Conservation (phyloP, 305 asterid genomes). For the Solanum aculeatissimum region DNA sequence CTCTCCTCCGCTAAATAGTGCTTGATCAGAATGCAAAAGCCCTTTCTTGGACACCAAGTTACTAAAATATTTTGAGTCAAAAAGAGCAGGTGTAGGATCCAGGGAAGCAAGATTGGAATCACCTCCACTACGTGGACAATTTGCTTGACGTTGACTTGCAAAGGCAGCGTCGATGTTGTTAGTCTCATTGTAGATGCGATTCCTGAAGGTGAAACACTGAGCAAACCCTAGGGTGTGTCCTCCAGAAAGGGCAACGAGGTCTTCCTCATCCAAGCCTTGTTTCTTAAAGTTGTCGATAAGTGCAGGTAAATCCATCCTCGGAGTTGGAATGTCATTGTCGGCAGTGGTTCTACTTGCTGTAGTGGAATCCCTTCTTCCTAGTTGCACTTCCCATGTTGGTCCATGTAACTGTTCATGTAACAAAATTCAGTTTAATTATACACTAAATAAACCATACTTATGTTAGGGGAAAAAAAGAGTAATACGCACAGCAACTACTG, state of each 20-base stretch:
- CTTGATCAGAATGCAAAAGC: slow-evolving; percentile 62
- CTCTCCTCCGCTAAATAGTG: slow-evolving; percentile 35
- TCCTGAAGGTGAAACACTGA: slow-evolving; percentile 45
- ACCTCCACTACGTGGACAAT: slow-evolving; percentile 50
- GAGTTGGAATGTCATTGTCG: slow-evolving; percentile 15
- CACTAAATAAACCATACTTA: background rate
- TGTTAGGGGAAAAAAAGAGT: background rate
- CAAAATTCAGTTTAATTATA: background rate
- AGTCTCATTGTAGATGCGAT: slow-evolving; percentile 46
- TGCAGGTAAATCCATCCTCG: slow-evolving; percentile 10
- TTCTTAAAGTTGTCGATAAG: too few relatives aligned
- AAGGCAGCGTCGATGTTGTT: slow-evolving; percentile 44
- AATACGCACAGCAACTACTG: background rate
- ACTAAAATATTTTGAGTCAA: slow-evolving; percentile 41
- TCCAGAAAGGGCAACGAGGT: slow-evolving; percentile 28
- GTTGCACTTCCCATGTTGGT: slow-evolving; percentile 18
- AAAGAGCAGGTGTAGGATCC: slow-evolving; percentile 26
- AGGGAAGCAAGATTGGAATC: slow-evolving; percentile 44
- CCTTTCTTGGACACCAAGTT: slow-evolving; percentile 35
- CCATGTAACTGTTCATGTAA: slow-evolving; percentile 21
- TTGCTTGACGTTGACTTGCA: slow-evolving; percentile 16
- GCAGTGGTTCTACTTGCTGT: slow-evolving; percentile 13
- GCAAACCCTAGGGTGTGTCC: slow-evolving; percentile 61
- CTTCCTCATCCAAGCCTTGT: background rate
- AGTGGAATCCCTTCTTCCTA: slow-evolving; percentile 31